phyloP scores from a whole-genome alignment of 2,329 filamentous ascomycete genomes.

The Fusarium pseudoanthophilum region DNA sequence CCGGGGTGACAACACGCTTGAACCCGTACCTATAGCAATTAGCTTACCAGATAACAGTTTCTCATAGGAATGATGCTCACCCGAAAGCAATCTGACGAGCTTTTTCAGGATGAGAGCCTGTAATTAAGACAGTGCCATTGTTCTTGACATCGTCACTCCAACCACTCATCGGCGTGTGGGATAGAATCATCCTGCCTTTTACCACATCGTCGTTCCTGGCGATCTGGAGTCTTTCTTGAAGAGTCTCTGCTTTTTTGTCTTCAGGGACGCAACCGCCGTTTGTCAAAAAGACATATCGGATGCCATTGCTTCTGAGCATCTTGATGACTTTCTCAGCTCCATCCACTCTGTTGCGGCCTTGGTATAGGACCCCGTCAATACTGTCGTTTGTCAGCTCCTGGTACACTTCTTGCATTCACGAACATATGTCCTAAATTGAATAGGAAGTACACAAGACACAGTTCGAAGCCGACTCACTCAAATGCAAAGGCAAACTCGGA shows the following conservation, averaged over 20 bases:
- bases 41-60: background rate
- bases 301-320: conserved; percentile 76
- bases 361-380: conserved; percentile 95
- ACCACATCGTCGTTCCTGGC: conserved; percentile 49
- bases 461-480: conserved; percentile 44
- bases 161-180: conserved; percentile 86
- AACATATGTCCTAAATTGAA: background rate
- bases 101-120: conserved; percentile 73
- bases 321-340: conserved; percentile 79
- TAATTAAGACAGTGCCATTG: conserved; percentile 72
- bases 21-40: conserved; percentile 70
- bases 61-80: conserved; percentile 49
- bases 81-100: conserved; percentile 79
- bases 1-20: conserved; percentile 83
- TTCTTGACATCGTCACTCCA: conserved; percentile 55
- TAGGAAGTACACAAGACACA: background rate
- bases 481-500: conserved; percentile 53
- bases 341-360: conserved; percentile 80
- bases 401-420: background rate
- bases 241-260: conserved; percentile 50
- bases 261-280: conserved; percentile 94
- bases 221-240: conserved; percentile 49
- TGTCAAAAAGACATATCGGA: conserved; percentile 94
- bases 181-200: conserved; percentile 69
- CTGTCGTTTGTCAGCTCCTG: conserved; percentile 45